Conservation (phyloP, 352 stramenopile species). For the Phytophthora brassicae region DNA sequence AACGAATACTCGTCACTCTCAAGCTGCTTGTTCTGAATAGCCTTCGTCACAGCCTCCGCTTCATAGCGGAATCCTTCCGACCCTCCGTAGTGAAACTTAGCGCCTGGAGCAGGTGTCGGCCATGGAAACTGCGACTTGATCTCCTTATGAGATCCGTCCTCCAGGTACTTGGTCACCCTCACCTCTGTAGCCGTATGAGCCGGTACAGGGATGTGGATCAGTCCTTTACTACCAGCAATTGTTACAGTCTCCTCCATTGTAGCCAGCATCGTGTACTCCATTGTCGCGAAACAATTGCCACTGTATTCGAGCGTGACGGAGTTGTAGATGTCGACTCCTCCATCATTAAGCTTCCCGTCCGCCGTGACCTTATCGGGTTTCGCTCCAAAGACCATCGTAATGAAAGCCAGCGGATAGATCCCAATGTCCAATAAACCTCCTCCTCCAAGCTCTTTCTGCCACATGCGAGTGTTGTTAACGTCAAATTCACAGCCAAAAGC, state of each 20-base stretch:
- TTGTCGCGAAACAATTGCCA: slow-evolving; percentile 47
- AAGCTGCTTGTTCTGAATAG: slow-evolving; percentile 49
- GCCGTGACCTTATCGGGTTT: slow-evolving; percentile 53
- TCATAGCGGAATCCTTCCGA: slow-evolving; percentile 76
- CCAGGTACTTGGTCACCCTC: slow-evolving; percentile 21
- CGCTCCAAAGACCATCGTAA: slow-evolving; percentile 62
- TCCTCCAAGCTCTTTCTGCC: slow-evolving; percentile 70
- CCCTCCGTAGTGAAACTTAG: slow-evolving; percentile 57
- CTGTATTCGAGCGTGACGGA: slow-evolving; percentile 62
- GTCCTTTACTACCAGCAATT: slow-evolving; percentile 69
- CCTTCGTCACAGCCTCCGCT: slow-evolving; percentile 56
- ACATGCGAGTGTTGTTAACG: slow-evolving; percentile 53
- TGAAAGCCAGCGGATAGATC: slow-evolving; percentile 78
- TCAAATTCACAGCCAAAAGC: slow-evolving; percentile 70
- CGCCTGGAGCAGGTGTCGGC: slow-evolving; percentile 30
- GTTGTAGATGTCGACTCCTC: slow-evolving; percentile 55
- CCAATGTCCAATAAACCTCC: slow-evolving; percentile 77
- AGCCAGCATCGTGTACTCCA: slow-evolving; percentile 70
- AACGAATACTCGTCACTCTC: slow-evolving; percentile 52
- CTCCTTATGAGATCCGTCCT: slow-evolving; percentile 25
- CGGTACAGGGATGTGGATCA: slow-evolving; percentile 51
- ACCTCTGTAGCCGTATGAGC: slow-evolving; percentile 57
- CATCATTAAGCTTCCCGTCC: slow-evolving; percentile 49
- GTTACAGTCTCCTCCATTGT: slow-evolving; percentile 66
- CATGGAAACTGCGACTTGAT: slow-evolving; percentile 46